Evolutionary conservation across 805 yeast species (phyloP), one percentile per base, ranked within the genome.

Genomic region (Metschnikowia noctiluminum): DNA sequence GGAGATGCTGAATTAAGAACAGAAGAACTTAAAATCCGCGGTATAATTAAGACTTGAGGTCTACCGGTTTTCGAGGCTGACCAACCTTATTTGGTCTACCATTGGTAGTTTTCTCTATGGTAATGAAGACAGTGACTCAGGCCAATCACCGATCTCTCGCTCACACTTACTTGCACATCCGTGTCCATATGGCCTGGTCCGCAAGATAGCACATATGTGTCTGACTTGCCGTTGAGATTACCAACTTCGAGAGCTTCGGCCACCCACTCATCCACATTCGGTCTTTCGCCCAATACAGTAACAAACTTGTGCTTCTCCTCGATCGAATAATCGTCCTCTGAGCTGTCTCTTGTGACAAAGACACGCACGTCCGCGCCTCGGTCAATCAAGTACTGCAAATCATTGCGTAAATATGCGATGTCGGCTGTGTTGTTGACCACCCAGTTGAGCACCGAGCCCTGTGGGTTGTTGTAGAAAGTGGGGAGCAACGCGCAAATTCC

Each of bases 401-500:
- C 59, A 15, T 34, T 14, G 10, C 40, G 40, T 16, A 52, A 46
- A 15, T 42, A 38, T 8, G 43, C 55, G 15, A 56, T 15, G 28
- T 56, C 59, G 14, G 50, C 53, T 10, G 44, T 37, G 10, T 56
- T 54, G 26, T 46, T 49, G 30, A 56, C 45, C 2, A 46, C 52
- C 59, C 59, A 54, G 28, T 15, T 45, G n/a, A 56, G 52, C 9
- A 43, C 39, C 9, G 59, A 49, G 12, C 46, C 51, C 7, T 27
- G 14, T 0, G 53, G 50, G 31, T 48, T 41, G 12, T 39, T 28
- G 35, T 40, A 47, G 32, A 56, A 49, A 5, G 48, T 32, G 3
- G 56, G 59, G 26, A 56, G 55, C 32, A 56, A 40, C 7, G 56
- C 53, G 36, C 55, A 49, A 6, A 56, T 39, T 13, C 59, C 59